Percentiles rank a stretch among this genome's conserved stretches.
These are phyloP conservation scores for Corrigiola litoralis DNA, from an alignment of 179 eudicot species.

Conservation along the genomic window DNA sequence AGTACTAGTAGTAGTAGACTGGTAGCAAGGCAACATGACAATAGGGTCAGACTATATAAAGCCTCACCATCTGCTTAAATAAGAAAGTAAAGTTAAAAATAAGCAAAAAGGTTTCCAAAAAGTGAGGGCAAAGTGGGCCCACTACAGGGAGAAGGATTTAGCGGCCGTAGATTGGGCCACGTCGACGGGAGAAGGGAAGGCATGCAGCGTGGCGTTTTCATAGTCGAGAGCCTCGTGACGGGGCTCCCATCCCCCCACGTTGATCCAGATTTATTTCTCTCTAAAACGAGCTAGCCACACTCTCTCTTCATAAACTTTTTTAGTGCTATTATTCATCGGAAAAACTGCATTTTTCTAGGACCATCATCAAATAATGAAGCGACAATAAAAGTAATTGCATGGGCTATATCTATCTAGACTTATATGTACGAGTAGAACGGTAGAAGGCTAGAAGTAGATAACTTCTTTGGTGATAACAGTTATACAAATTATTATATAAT, in stretches of 20 bases:
- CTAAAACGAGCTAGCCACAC: neutral
- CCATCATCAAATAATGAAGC: too few relatives aligned
- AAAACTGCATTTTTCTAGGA: too few relatives aligned
- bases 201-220: constrained; percentile 44
- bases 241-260: constrained; percentile 38
- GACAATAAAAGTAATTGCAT: too few relatives aligned
- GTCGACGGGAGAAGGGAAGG: constrained; percentile 1
- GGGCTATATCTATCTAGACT: too few relatives aligned
- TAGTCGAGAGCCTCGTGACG: constrained; percentile 34
- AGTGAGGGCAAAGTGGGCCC: neutral
- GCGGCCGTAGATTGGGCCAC: constrained; percentile 46
- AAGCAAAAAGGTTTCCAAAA: neutral
- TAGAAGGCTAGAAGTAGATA: too few relatives aligned
- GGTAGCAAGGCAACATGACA: neutral
- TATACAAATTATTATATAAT: too few relatives aligned
- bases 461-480: too few relatives aligned
- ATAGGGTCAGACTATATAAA: neutral
- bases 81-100: neutral
- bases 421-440: too few relatives aligned
- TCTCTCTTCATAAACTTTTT: too few relatives aligned
- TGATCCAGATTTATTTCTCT: neutral
- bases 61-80: neutral
- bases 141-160: neutral
- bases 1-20: too few relatives aligned
- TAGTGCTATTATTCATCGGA: too few relatives aligned